Evolutionary conservation across 192 early-diverging fungal species (phyloP).

Genomic region (Thoreauomyces humboldtii): DNA sequence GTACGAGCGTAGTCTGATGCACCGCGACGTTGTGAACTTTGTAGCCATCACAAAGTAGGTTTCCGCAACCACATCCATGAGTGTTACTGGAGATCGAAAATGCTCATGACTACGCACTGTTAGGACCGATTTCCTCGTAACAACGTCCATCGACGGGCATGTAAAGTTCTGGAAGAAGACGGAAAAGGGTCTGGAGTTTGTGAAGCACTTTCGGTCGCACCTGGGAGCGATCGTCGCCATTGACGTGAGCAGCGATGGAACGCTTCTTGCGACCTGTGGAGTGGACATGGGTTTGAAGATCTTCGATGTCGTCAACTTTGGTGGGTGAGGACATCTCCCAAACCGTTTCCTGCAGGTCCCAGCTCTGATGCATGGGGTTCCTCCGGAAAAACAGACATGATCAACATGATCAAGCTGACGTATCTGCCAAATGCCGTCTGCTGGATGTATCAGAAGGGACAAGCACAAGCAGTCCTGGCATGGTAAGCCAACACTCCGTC

Average conservation of each 20-base stretch:
- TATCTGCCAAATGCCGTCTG: constrained; percentile 75
- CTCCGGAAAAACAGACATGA: constrained; percentile 80
- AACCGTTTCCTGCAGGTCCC: no score
- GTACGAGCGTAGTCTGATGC: constrained; percentile 96
- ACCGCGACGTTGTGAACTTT: constrained; percentile 83
- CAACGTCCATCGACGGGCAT: constrained; percentile 92
- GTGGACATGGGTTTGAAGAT: constrained; percentile 87
- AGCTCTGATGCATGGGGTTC: no score
- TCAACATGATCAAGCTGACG: constrained; percentile 83
- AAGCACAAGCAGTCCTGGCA: constrained; percentile 79
- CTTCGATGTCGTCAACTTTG: constrained; percentile 96
- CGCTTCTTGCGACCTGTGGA: constrained; percentile 76
- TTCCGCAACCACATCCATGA: no score
- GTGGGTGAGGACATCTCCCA: no score
- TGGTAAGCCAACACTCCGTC: constrained; percentile 54
- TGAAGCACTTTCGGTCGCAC: constrained; percentile 94
- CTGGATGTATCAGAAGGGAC: constrained; percentile 83
- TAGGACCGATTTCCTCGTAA: constrained; percentile 90
- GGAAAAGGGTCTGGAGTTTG: constrained; percentile 90
- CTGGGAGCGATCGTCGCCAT: constrained; percentile 60
- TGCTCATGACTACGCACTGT: no score
- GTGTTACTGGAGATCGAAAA: no score
- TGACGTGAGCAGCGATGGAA: constrained; percentile 60
- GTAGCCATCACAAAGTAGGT: constrained; percentile 59
- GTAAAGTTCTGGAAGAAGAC: constrained; percentile 99